phyloP scores from a whole-genome alignment of 768 basidiomycete species.

The Phaeotremella skinneri region DNA sequence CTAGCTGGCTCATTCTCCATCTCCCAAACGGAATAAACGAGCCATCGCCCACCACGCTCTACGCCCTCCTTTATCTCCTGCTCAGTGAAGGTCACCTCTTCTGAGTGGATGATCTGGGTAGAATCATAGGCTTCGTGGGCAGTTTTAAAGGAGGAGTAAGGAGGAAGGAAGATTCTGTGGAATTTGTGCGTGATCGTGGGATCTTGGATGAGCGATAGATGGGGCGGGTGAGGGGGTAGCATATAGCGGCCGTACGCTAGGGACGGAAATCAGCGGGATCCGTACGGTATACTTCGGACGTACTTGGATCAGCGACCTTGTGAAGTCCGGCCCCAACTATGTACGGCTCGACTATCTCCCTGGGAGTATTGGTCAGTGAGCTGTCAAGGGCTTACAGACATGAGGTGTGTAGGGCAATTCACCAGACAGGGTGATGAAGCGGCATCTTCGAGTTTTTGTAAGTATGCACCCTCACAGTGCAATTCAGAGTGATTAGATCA shows the following conservation, averaged over 20 bases:
- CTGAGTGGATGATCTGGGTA: slow-evolving; percentile 42
- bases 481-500: no score
- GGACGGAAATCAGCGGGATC: not conserved
- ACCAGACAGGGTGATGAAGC: slow-evolving; percentile 37
- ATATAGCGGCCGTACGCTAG: slow-evolving; percentile 51
- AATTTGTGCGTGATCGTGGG: slow-evolving; percentile 34
- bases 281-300: slow-evolving; percentile 5
- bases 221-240: slow-evolving; percentile 42
- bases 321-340: slow-evolving; percentile 43
- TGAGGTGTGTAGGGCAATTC: slow-evolving; percentile 6
- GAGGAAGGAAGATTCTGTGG: slow-evolving; percentile 48
- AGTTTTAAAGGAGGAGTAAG: slow-evolving; percentile 23
- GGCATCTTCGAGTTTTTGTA: slow-evolving; percentile 27
- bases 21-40: slow-evolving; percentile 52
- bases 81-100: slow-evolving; percentile 42
- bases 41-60: slow-evolving; percentile 44
- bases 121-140: slow-evolving; percentile 36
- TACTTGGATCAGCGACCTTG: slow-evolving; percentile 48
- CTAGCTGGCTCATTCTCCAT: slow-evolving; percentile 29
- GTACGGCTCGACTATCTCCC: slow-evolving; percentile 50
- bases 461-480: no score
- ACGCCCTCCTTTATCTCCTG: slow-evolving; percentile 44
- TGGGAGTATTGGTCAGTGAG: slow-evolving; percentile 8
- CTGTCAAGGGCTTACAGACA: not conserved
- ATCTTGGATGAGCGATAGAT: slow-evolving; percentile 40